Base-by-base conservation (phyloP, 306 rosid genomes). In the Pterocarpus santalinus region DNA sequence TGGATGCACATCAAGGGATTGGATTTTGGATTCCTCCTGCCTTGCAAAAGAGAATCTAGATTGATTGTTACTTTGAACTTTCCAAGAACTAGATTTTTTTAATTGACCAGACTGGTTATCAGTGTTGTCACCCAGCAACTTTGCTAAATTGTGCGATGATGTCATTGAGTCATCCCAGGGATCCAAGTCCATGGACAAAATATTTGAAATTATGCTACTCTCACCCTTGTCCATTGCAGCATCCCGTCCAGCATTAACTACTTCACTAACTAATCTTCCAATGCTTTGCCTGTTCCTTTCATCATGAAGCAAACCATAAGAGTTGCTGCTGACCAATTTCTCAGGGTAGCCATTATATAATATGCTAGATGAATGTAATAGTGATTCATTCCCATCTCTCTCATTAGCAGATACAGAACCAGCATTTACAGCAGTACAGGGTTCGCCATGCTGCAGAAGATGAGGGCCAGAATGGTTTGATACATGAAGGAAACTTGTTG, bases 11-110 rank as follows among this genome's bases (percentile, higher is more conserved):
- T 90, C 88, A 70, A 82, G 87, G 67, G 79, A 69, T 68, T 87
- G 97, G 53, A 87, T 52, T 84, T 56, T 87, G 36, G 90, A 81
- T 16, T 96, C 97, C 77, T 94, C 98, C 81, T 92, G 98, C 66
- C 98, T 88, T 3, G 99, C 99, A 83, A 94, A 96, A 69, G 99
- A 94, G 78, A 96, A 96, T 65, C 97, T 88, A 64, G 99, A 96
- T 83, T 96, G 99, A 83, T 84, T 91, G 76, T 90, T 94, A 82
- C 81, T 90, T 73, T 84, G 98, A 74, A 56, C 89, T 89, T 91
- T 94, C 97, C 96, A 86, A 49, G 99, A 88, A 83, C 90, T 85
- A 2, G 98, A 82, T 64, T 76, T 83, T 76, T 86, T 87, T n/a
- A 80, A 79, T 36, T 90, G 78, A 75, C 82, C 78, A 66, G 90